phyloP scores from a whole-genome alignment of 352 stramenopile species.

The Phytophthora pistaciae region DNA sequence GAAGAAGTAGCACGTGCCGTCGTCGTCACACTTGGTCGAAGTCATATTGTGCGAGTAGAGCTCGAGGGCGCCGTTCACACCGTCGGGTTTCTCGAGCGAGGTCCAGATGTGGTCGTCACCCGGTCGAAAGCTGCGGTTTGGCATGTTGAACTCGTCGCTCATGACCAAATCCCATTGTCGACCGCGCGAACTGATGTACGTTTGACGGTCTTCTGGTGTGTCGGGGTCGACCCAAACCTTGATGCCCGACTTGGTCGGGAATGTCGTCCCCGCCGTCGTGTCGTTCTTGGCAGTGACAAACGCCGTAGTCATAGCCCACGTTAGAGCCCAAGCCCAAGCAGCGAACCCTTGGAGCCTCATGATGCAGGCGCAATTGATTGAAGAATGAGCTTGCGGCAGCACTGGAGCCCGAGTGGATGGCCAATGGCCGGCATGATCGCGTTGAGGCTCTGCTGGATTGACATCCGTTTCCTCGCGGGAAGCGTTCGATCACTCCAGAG shows the following conservation, averaged over 20 bases:
- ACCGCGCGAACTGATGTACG: constrained; percentile 35
- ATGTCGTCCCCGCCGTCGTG: constrained; percentile 10
- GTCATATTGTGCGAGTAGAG: constrained; percentile 91
- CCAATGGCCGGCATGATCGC: neutral
- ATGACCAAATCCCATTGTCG: constrained; percentile 80
- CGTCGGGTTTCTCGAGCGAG: constrained; percentile 94
- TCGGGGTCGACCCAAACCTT: constrained; percentile 58
- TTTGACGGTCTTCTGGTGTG: constrained; percentile 31
- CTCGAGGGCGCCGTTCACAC: constrained; percentile 89
- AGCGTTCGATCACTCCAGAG: neutral
- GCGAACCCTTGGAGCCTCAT: constrained; percentile 23
- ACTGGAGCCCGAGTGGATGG: neutral
- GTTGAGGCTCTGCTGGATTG: neutral
- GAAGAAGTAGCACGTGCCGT: constrained; percentile 53
- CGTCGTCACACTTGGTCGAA: constrained; percentile 52
- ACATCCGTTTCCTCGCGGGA: neutral
- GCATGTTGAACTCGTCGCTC: constrained; percentile 95
- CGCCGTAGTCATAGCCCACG: neutral
- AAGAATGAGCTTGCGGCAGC: neutral
- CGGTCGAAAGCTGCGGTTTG: constrained; percentile 88
- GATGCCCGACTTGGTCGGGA: constrained; percentile 50
- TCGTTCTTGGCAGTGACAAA: constrained; percentile 23
- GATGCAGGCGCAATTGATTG: neutral
- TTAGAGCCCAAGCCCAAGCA: neutral
- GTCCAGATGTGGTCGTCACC: constrained; percentile 95